A percentile compares a stretch with the other conserved stretches of the same genome.
Evolutionary conservation across 2,329 filamentous ascomycete species (phyloP).

Genomic region (Xylariaceae sp.): DNA sequence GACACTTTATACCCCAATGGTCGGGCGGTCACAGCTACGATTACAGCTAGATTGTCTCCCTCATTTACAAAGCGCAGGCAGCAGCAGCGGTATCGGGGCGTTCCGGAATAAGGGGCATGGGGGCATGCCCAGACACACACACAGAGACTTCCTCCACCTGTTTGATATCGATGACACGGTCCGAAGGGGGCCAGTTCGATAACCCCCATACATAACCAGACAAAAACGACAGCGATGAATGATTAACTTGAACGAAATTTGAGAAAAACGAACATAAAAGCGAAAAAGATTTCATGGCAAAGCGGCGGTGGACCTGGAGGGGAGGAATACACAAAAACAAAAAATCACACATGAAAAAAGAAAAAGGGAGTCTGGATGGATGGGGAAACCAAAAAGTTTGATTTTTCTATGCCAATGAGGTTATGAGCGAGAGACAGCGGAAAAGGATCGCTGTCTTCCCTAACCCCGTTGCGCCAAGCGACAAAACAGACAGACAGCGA

Average conservation of each 20-base stretch:
- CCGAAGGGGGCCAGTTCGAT: neutral
- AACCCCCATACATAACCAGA: too few relatives aligned
- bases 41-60: conserved; percentile 12
- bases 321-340: neutral
- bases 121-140: conserved; percentile 2
- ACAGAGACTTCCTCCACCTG: neutral
- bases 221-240: too few relatives aligned
- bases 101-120: conserved; percentile 15
- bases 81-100: conserved; percentile 19
- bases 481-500: neutral
- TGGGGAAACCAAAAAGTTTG: conserved; percentile 13
- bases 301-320: neutral
- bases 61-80: conserved; percentile 7
- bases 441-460: neutral
- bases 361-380: conserved; percentile 9
- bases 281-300: neutral
- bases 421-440: neutral
- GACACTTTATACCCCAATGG: conserved; percentile 25
- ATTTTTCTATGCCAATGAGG: neutral
- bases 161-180: conserved; percentile 13
- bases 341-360: neutral
- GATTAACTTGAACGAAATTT: too few relatives aligned
- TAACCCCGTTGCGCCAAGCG: neutral
- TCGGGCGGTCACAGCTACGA: conserved; percentile 17
- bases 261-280: too few relatives aligned